Base-by-base conservation (phyloP, 768 basidiomycete species). In the Plicaturopsis crispa region DNA sequence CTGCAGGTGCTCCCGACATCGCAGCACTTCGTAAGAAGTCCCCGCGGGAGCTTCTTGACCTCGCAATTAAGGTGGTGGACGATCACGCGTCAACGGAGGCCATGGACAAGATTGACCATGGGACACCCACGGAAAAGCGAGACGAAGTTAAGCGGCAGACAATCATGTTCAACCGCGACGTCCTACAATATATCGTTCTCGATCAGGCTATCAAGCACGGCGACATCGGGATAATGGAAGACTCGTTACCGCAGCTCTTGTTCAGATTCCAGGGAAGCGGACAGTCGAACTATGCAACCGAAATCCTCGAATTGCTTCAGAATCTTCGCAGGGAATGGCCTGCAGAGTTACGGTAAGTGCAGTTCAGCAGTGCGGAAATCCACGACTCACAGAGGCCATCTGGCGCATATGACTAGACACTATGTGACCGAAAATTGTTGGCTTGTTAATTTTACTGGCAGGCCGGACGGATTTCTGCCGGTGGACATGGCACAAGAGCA, bases 161-260 rank as follows among this genome's bases (percentile, higher is more conserved):
- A 0, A 54, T 60, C 1, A 54, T 61, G 59, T 66, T 53, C 47
- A 61, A 60, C 32, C 44, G 53, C 0, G 65, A 69, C 41, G 41
- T 61, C 0, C 48, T 72, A 0, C 50, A 53, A 3, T 70, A 65
- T 37, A 41, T 70, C 22, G 51, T 55, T 2, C 50, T 72, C 0
- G 38, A 56, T 16, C 26, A 49, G 20, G 43, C 42, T 8, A 42
- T 48, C 7, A 18, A 33, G 23, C 14, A 10, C 23, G 49, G 49
- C 12, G 61, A 67, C 46, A 57, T 67, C 4, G 60, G 62, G 1
- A 7, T 49, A 1, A 59, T 67, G 56, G 58, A 65, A 38, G 46
- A 45, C 22, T 45, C 56, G 32, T 35, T 65, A 1, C 64, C 63
- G 4, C 21, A 28, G 2, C 40, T 65, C 1, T 40, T 62, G 1